phyloP scores from a whole-genome alignment of 2,329 filamentous ascomycete genomes.

The Cordyceps pruinosa region DNA sequence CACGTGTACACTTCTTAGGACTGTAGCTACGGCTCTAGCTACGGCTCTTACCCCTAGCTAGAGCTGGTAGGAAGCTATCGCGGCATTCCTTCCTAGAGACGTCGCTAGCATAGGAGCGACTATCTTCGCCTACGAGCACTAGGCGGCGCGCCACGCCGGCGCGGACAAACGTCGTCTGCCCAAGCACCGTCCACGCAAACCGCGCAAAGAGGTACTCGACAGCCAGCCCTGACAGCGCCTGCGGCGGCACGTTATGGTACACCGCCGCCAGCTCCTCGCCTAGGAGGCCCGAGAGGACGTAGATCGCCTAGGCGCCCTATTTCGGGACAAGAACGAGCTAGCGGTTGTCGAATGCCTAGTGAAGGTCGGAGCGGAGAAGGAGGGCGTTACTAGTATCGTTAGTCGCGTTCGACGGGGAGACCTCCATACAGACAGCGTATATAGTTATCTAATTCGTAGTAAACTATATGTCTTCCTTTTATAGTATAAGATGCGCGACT shows the following conservation, averaged over 20 bases:
- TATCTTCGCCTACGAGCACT: neutral
- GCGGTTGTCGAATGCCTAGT: neutral
- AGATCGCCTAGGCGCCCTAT: neutral
- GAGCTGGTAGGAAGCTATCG: neutral
- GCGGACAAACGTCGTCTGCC: neutral
- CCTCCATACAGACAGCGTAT: neutral
- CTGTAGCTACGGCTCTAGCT: neutral
- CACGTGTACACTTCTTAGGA: neutral
- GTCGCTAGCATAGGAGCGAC: neutral
- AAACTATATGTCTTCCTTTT: conserved; percentile 1
- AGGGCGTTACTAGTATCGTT: neutral
- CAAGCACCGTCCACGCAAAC: neutral
- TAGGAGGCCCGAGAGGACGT: neutral
- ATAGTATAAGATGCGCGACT: neutral
- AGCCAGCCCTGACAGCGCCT: neutral
- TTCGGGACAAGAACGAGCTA: neutral
- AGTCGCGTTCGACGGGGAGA: neutral
- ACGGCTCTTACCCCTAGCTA: neutral
- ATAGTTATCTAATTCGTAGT: neutral
- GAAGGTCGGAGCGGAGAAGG: neutral
- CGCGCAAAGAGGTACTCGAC: neutral
- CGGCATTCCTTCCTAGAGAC: neutral
- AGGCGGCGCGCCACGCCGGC: neutral
- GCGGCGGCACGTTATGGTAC: neutral
- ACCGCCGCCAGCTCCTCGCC: neutral